Percentiles rank a stretch among this genome's conserved stretches.
Evolutionary conservation across 805 yeast species (phyloP).

Genomic region (Spathaspora passalidarum): DNA sequence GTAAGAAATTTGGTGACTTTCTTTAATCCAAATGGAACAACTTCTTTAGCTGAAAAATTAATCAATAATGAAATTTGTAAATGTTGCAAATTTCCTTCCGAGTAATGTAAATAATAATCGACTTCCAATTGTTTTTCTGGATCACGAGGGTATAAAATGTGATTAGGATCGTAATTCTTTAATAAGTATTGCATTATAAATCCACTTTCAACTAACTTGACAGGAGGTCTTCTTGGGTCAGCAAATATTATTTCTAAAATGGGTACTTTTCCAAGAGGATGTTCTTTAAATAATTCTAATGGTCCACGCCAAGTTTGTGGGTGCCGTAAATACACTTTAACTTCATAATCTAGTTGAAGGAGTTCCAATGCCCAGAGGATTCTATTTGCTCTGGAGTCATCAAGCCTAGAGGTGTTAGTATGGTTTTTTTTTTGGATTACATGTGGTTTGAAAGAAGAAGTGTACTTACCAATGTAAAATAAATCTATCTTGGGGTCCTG

Average conservation of each 20-base stretch:
- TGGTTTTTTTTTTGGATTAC: not conserved
- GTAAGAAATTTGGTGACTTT: slow-evolving; percentile 42
- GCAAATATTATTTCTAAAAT: slow-evolving; percentile 42
- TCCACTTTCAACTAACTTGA: slow-evolving; percentile 38
- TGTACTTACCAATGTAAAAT: slow-evolving; percentile 25
- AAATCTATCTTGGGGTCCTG: slow-evolving; percentile 16
- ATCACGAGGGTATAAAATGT: slow-evolving; percentile 21
- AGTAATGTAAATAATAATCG: slow-evolving; percentile 53
- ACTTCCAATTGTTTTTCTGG: slow-evolving; percentile 42
- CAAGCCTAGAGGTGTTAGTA: slow-evolving; percentile 31
- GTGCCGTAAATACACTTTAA: slow-evolving; percentile 52
- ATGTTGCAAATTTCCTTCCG: slow-evolving; percentile 63
- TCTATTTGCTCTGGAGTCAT: slow-evolving; percentile 58
- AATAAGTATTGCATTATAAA: slow-evolving; percentile 36
- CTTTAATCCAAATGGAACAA: slow-evolving; percentile 49
- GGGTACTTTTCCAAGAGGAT: slow-evolving; percentile 66
- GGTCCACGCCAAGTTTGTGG: slow-evolving; percentile 44
- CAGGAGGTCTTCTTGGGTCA: slow-evolving; percentile 29
- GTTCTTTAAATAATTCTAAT: slow-evolving; percentile 46
- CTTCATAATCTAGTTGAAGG: slow-evolving; percentile 51
- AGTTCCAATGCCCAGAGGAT: slow-evolving; percentile 66
- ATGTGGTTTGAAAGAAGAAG: not conserved
- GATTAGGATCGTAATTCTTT: slow-evolving; percentile 30
- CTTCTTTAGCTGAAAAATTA: slow-evolving; percentile 37
- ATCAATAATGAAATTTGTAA: slow-evolving; percentile 36